Conservation (phyloP, 2,329 filamentous ascomycete species). For the Botryosphaeria dothidea region DNA sequence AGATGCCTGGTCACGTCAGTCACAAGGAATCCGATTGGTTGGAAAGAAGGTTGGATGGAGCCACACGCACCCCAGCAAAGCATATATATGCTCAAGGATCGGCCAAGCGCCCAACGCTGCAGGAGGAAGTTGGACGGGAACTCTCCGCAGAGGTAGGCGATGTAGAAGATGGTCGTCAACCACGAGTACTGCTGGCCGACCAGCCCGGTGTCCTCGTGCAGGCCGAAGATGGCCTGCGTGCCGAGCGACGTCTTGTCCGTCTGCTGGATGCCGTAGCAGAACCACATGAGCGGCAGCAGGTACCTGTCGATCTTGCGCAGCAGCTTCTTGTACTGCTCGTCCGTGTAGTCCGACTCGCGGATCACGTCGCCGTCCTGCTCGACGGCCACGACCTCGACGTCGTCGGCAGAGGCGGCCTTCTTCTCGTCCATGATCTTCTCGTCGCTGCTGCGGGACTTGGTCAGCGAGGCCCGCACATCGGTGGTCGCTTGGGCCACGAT, state of each 20-base stretch:
- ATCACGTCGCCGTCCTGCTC: slow-evolving; percentile 2
- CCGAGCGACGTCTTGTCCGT: slow-evolving; percentile 49
- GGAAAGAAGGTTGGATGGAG: not conserved
- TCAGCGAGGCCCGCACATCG: not conserved
- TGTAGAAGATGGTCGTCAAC: slow-evolving; percentile 62
- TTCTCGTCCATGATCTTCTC: slow-evolving; percentile 14
- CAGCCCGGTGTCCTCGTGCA: slow-evolving; percentile 50
- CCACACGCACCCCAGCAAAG: slow-evolving; percentile 10
- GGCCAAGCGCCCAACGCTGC: slow-evolving; percentile 20
- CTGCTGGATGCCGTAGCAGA: slow-evolving; percentile 58
- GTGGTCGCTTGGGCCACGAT: not conserved
- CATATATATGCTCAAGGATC: slow-evolving; percentile 19
- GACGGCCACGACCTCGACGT: slow-evolving; percentile 7
- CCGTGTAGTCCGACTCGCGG: slow-evolving; percentile 18
- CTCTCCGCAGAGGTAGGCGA: slow-evolving; percentile 23
- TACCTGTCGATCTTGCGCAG: slow-evolving; percentile 18
- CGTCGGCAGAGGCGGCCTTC: not conserved
- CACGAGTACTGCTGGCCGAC: slow-evolving; percentile 56
- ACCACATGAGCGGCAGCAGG: slow-evolving; percentile 19
- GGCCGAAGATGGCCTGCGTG: slow-evolving; percentile 53
- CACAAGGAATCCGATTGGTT: not conserved
- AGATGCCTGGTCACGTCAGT: slow-evolving; percentile 6
- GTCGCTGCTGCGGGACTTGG: not conserved
- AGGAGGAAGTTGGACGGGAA: slow-evolving; percentile 24
- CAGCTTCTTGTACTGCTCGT: slow-evolving; percentile 15